These are phyloP conservation scores for Boechera retrofracta DNA, from an alignment of 345 rosid genomes.

Conservation along the genomic window DNA sequence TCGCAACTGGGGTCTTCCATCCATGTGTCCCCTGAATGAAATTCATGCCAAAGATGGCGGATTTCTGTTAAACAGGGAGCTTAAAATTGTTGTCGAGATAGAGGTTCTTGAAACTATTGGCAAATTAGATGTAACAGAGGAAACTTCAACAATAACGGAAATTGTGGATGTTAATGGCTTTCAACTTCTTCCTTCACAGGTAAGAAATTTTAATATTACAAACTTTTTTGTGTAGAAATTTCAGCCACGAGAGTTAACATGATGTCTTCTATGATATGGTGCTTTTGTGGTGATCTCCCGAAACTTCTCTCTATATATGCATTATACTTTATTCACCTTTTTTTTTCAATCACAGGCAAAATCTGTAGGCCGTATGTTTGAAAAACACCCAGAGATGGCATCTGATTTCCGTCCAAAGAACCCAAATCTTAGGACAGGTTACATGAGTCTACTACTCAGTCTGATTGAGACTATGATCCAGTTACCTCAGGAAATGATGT, in stretches of 20 bases:
- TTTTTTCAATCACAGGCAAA: constrained; percentile 1
- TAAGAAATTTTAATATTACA: not conserved
- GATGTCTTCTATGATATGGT: not conserved
- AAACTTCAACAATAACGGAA: not conserved
- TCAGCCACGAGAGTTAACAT: not conserved
- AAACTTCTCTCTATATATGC: not conserved
- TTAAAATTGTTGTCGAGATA: constrained; percentile 71
- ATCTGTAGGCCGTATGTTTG: constrained; percentile 4
- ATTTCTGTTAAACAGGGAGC: constrained; percentile 59
- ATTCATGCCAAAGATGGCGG: constrained; percentile 7
- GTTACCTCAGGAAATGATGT: constrained; percentile 1
- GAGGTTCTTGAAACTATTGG: constrained; percentile 35
- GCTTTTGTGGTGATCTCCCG: not conserved
- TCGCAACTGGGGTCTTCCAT: not conserved
- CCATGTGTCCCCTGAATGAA: not conserved
- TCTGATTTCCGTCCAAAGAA: not conserved
- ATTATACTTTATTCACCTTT: not conserved
- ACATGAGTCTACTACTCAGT: constrained; percentile 32
- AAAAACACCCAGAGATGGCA: constrained; percentile 3
- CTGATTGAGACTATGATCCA: constrained; percentile 33
- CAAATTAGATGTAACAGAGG: constrained; percentile 28
- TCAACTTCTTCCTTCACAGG: constrained; percentile 14
- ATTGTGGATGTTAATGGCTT: constrained; percentile 5
- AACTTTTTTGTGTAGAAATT: not conserved
- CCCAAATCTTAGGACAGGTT: constrained; percentile 10